These are phyloP conservation scores for Cerrena zonata DNA, from an alignment of 1,284 basidiomycete genomes.

Conservation along the genomic window DNA sequence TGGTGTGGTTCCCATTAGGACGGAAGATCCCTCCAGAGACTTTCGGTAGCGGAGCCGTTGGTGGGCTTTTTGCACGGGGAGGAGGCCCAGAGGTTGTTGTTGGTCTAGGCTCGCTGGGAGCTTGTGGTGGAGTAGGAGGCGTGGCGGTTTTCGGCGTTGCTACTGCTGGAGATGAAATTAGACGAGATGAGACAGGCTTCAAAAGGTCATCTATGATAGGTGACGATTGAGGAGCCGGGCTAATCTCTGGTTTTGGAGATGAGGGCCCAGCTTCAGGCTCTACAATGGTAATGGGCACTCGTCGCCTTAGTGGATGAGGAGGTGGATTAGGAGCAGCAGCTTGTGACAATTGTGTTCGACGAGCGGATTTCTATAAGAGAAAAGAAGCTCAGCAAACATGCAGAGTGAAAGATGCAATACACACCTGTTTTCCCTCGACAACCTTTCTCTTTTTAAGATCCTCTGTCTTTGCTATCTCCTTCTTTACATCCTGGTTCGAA, in stretches of 20 bases:
- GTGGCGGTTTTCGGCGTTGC: constrained; percentile 36
- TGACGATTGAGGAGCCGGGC: not conserved
- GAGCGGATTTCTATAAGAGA: constrained; percentile 10
- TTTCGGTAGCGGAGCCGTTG: constrained; percentile 13
- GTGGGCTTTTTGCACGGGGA: not conserved
- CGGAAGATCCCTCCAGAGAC: constrained; percentile 26
- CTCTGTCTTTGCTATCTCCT: constrained; percentile 12
- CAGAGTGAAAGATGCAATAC: not conserved
- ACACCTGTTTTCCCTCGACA: constrained; percentile 21
- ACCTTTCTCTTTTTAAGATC: constrained; percentile 30
- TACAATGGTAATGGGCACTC: constrained; percentile 66
- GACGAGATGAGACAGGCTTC: constrained; percentile 31
- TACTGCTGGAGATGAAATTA: constrained; percentile 23
- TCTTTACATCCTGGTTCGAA: constrained; percentile 38
- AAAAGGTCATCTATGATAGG: constrained; percentile 24
- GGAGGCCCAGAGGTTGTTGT: constrained; percentile 35
- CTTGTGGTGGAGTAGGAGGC: constrained; percentile 45
- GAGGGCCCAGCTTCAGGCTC: constrained; percentile 37
- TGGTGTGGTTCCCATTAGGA: constrained; percentile 20
- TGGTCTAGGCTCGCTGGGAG: not conserved
- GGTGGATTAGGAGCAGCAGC: constrained; percentile 5
- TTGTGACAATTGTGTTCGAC: not conserved
- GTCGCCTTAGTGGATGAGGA: constrained; percentile 36
- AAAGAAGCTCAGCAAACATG: not conserved
- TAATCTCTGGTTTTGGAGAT: constrained; percentile 8